These are phyloP conservation scores for Coemansia asiatica DNA, from an alignment of 192 early-diverging fungal species.

Conservation along the genomic window DNA sequence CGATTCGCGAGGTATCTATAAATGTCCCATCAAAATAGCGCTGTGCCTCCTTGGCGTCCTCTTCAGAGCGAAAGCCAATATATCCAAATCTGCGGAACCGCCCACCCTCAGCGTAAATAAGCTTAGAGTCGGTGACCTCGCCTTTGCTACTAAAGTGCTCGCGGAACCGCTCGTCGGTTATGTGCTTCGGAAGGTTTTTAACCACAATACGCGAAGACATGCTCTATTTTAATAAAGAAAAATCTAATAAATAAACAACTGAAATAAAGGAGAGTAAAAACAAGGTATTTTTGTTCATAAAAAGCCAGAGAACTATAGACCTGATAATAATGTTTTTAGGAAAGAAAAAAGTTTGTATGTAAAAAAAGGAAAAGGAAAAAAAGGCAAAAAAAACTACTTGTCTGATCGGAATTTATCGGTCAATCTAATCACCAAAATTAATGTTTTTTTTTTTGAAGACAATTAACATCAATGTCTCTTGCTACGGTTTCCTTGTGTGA, in stretches of 20 bases:
- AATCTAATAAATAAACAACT: not conserved
- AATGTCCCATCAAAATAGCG: conserved; percentile 89
- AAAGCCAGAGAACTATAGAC: not conserved
- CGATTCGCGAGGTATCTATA: conserved; percentile 87
- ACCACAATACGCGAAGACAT: conserved; percentile 80
- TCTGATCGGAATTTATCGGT: not conserved
- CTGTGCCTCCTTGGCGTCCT: conserved; percentile 79
- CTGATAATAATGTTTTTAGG: no score
- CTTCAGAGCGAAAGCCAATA: conserved; percentile 86
- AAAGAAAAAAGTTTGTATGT: no score
- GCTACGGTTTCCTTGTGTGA: conserved; percentile 9
- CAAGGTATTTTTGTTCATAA: not conserved
- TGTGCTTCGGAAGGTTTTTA: conserved; percentile 93
- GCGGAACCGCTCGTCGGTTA: conserved; percentile 78
- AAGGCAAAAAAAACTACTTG: not conserved
- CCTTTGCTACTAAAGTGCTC: conserved; percentile 83
- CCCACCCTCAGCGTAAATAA: conserved; percentile 65
- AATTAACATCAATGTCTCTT: conserved; percentile 7
- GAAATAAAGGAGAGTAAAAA: not conserved
- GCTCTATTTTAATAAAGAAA: not conserved
- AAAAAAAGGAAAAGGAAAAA: not conserved
- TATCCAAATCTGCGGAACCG: conserved; percentile 86
- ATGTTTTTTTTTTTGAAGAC: no score
- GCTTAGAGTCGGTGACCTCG: conserved; percentile 89
- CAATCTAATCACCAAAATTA: not conserved